Evolutionary conservation across 495 filamentous ascomycete species (phyloP), one percentile per base, ranked within the genome.

Genomic region (Extremus antarcticus): DNA sequence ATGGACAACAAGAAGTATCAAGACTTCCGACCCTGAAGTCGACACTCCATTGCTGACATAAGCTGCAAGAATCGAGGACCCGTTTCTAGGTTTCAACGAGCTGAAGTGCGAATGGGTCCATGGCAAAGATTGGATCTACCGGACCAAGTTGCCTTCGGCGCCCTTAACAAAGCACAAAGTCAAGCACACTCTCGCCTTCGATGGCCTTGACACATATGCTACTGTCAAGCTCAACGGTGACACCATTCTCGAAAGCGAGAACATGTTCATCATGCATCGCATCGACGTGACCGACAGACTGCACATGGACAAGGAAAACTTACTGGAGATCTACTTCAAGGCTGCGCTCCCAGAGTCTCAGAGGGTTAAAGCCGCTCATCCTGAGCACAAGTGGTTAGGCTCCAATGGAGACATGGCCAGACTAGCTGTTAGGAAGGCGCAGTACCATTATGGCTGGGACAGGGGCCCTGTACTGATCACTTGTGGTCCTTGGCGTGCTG

Each of bases 371-470:
- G 60, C 66, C 8, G 63, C 62, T 2, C 65, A 70, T 60, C 65
- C 68, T 16, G 66, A 70, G 57, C 68, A 70, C 46, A 62, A 54
- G 16, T 70, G 66, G 68, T 58, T 66, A 15, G 64, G 68, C 16
- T 69, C 66, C 62, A 70, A 70, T 52, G 68, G 66, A 24, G 68
- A 70, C 46, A 66, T 66, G 63, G 56, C 65, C n/a, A 56, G 68
- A 13, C 54, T 70, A 43, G 65, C 65, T 0, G 66, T 64, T 1
- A 51, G 68, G 23, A 70, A 70, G 46, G 66, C 66, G 16, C 66
- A 70, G 51, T 70, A 67, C 43, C 68, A 70, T 50, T 70, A 59
- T 59, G 66, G 68, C 22, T 70, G 68, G 66, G 68, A 70, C 43
- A 68, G 68, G 68, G 67, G 67, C 11, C 68, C 68, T 19, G 54